These are phyloP conservation scores for Claviceps fusiformis DNA, from an alignment of 2,329 filamentous ascomycete genomes.

Conservation along the genomic window DNA sequence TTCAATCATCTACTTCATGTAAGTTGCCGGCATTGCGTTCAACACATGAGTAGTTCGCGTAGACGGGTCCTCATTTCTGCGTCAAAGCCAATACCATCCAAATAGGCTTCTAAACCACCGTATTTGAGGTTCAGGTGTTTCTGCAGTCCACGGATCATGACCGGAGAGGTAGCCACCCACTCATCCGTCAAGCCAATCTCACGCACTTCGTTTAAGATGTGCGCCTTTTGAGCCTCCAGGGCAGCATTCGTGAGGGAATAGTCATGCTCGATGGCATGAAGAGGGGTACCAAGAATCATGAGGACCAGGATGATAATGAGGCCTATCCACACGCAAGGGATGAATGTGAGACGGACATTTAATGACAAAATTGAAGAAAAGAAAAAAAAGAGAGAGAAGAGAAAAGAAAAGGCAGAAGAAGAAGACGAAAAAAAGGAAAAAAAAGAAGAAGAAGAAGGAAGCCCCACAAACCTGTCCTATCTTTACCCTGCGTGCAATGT, in stretches of 20 bases:
- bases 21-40: constrained; percentile 3
- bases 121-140: constrained; percentile 46
- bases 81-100: constrained; percentile 46
- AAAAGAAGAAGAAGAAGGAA: no score
- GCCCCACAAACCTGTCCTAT: constrained; percentile 35
- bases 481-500: constrained; percentile 85
- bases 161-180: constrained; percentile 52
- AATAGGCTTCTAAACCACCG: constrained; percentile 53
- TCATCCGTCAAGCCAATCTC: constrained; percentile 59
- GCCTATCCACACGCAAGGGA: constrained; percentile 29
- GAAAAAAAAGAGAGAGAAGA: background rate
- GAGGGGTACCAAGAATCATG: constrained; percentile 45
- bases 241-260: constrained; percentile 52
- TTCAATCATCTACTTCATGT: no score
- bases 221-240: constrained; percentile 46
- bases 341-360: background rate
- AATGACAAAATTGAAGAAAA: background rate
- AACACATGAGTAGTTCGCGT: constrained; percentile 29
- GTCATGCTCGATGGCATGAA: constrained; percentile 52
- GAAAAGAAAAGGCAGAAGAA: background rate
- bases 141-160: constrained; percentile 48
- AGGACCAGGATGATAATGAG: constrained; percentile 56
- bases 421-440: background rate
- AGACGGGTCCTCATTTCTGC: constrained; percentile 26
- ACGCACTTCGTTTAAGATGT: constrained; percentile 53